These are phyloP conservation scores for Clonostachys sp. DNA, from an alignment of 2,329 filamentous ascomycete species.

Conservation along the genomic window DNA sequence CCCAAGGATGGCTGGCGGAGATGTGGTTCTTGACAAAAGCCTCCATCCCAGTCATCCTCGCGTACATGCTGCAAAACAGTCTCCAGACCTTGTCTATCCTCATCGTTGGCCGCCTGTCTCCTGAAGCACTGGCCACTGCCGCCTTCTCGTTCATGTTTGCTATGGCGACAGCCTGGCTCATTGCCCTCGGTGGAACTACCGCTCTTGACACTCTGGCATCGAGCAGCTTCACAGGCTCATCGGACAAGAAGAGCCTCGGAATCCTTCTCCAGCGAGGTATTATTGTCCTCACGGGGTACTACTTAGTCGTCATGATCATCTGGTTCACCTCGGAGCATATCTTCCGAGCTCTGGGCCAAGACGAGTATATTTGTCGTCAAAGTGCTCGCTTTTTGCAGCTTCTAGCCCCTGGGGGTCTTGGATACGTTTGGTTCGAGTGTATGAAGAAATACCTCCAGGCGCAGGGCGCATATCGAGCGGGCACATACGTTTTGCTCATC, in stretches of 20 bases:
- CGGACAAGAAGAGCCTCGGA: conserved; percentile 73
- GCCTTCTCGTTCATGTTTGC: conserved; percentile 94
- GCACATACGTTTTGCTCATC: conserved; percentile 76
- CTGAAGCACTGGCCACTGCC: conserved; percentile 74
- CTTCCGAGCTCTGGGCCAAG: conserved; percentile 72
- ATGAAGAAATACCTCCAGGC: conserved; percentile 88
- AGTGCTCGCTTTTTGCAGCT: conserved; percentile 69
- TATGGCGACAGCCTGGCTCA: conserved; percentile 83
- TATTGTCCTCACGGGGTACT: conserved; percentile 67
- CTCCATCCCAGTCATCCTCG: conserved; percentile 74
- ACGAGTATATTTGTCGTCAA: conserved; percentile 70
- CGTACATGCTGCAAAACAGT: conserved; percentile 82
- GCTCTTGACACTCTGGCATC: conserved; percentile 83
- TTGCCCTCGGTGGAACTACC: conserved; percentile 80
- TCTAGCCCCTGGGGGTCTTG: conserved; percentile 75
- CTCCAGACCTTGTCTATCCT: conserved; percentile 79
- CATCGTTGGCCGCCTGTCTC: conserved; percentile 73
- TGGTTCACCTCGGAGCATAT: conserved; percentile 74
- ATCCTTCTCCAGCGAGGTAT: conserved; percentile 74
- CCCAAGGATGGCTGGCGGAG: conserved; percentile 12
- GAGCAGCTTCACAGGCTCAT: conserved; percentile 75
- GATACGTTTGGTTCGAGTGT: conserved; percentile 83
- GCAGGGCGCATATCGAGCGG: conserved; percentile 80
- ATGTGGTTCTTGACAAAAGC: conserved; percentile 53
- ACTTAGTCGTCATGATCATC: conserved; percentile 65